Conservation (phyloP, 1,284 basidiomycete species). For the Rhodotorula sp. region DNA sequence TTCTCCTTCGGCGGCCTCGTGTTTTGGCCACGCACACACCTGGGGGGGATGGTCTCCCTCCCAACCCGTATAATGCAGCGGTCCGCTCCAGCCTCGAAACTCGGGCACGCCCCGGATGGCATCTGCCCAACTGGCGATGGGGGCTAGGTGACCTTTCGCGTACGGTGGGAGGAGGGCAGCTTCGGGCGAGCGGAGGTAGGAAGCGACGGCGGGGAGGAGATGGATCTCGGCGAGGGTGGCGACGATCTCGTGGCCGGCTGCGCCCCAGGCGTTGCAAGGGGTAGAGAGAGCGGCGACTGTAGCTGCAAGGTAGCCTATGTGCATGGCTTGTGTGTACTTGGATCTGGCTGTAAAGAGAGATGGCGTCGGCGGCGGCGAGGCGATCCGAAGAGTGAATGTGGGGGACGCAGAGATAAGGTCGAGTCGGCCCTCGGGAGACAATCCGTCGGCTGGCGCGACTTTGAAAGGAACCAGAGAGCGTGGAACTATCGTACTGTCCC, state of each 20-base stretch:
- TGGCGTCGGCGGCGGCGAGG: neutral
- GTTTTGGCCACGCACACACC: conserved; percentile 39
- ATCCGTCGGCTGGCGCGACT: too few relatives aligned
- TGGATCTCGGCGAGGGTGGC: conserved; percentile 49
- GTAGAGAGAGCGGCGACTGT: neutral
- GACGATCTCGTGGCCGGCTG: conserved; percentile 37
- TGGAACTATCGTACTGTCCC: too few relatives aligned
- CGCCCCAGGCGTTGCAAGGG: conserved; percentile 4
- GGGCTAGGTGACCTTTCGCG: conserved; percentile 48
- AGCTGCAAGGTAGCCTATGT: neutral
- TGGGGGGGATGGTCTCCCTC: conserved; percentile 47
- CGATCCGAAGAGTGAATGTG: neutral
- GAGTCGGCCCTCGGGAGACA: neutral
- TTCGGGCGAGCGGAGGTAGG: conserved; percentile 34
- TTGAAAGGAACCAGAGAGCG: too few relatives aligned
- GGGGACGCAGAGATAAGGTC: neutral
- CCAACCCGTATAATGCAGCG: conserved; percentile 49
- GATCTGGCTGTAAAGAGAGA: neutral
- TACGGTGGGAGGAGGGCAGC: conserved; percentile 44
- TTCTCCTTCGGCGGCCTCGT: neutral
- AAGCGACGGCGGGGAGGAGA: conserved; percentile 43
- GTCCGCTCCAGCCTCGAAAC: conserved; percentile 46
- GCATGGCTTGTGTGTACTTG: too few relatives aligned
- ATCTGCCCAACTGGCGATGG: conserved; percentile 50
- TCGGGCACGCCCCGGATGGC: conserved; percentile 42